phyloP scores from a whole-genome alignment of 176 grass and related monocot genomes.

The Musa troglodytarum region DNA sequence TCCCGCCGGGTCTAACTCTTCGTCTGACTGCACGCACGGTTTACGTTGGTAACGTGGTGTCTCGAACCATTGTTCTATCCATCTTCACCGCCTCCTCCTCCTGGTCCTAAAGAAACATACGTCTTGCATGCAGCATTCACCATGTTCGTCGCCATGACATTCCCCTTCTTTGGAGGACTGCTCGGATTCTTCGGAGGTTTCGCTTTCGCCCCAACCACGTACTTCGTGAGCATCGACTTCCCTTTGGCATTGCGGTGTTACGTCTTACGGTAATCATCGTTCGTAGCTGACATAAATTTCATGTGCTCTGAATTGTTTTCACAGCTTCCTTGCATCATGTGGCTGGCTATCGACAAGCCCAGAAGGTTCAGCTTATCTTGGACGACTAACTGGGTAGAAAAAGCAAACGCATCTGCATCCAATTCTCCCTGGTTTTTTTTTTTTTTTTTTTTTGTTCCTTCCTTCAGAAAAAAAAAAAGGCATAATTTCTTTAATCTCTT shows the following conservation, averaged over 20 bases:
- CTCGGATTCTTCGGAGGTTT: not conserved
- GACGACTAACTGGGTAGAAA: not conserved
- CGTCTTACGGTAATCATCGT: too few relatives aligned
- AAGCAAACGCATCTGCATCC: not conserved
- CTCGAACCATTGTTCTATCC: too few relatives aligned
- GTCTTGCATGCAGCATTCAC: not conserved
- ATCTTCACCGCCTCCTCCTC: too few relatives aligned
- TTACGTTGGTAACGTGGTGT: not conserved
- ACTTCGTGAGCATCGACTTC: not conserved
- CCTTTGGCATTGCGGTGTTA: not conserved
- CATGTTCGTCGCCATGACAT: not conserved
- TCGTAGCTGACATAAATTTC: too few relatives aligned
- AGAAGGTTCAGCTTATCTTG: not conserved
- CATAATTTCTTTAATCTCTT: not conserved
- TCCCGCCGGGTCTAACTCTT: not conserved
- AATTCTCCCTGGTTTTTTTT: not conserved
- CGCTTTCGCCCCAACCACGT: not conserved
- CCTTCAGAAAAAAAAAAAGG: not conserved
- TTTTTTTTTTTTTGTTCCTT: not conserved
- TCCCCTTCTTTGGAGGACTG: not conserved
- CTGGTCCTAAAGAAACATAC: too few relatives aligned
- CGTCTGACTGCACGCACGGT: not conserved
- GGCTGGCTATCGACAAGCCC: not conserved
- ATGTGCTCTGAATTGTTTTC: not conserved
- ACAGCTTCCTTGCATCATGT: constrained; percentile 1